Evolutionary conservation across 306 rosid species (phyloP).

Genomic region (Astragalus glycyphyllos): DNA sequence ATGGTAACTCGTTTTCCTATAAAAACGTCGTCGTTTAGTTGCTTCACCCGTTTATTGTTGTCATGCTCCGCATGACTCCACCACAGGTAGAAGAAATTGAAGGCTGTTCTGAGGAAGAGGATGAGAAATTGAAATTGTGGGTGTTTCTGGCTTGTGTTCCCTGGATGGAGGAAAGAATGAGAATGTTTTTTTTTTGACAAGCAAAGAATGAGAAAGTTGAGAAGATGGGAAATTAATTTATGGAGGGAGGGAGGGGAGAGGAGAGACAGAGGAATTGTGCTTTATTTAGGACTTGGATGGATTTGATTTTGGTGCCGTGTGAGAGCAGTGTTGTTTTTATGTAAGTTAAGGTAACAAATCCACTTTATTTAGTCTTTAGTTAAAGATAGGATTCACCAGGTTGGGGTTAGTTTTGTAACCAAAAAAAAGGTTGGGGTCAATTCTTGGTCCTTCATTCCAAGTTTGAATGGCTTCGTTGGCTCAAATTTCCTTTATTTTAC

Average conservation of each 20-base stretch:
- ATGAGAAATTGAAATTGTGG: not conserved
- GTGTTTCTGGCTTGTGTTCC: not conserved
- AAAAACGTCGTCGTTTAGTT: constrained; percentile 31
- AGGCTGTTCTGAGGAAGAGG: constrained; percentile 1
- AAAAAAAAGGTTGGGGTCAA: not conserved
- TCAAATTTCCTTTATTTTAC: not conserved
- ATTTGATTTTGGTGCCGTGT: constrained; percentile 24
- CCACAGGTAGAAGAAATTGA: constrained; percentile 23
- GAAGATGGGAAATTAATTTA: not conserved
- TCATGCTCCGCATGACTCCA: constrained; percentile 30
- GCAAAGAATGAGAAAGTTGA: not conserved
- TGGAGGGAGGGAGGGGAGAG: constrained; percentile 16
- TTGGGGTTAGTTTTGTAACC: not conserved
- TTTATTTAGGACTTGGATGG: constrained; percentile 30
- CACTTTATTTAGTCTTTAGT: constrained; percentile 10
- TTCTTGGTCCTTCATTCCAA: not conserved
- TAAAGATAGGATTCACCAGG: constrained; percentile 21
- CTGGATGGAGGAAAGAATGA: not conserved
- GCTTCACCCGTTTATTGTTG: constrained; percentile 40
- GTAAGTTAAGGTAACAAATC: not conserved
- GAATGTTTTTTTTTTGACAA: not conserved
- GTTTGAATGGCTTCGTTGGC: not conserved
- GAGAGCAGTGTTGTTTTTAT: constrained; percentile 10
- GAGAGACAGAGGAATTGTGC: not conserved
- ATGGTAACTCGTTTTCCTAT: constrained; percentile 28